These are phyloP conservation scores for Phylloporus sp. DNA, from an alignment of 768 basidiomycete genomes.

Conservation along the genomic window DNA sequence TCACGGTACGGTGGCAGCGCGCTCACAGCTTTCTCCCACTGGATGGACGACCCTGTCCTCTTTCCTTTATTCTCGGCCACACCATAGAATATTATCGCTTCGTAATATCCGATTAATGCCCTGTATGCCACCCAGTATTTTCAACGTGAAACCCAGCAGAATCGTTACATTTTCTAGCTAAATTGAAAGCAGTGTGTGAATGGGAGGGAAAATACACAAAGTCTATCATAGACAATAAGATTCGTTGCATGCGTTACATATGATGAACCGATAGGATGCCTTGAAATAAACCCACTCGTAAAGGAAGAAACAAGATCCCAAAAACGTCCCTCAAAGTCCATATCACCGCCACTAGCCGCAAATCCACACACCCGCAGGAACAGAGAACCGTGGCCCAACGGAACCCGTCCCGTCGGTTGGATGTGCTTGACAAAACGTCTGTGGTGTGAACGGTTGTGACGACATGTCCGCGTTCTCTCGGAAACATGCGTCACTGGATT, in stretches of 20 bases:
- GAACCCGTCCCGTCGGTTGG: constrained; percentile 14
- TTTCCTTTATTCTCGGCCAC: constrained; percentile 2
- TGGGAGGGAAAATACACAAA: constrained; percentile 17
- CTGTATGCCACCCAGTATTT: constrained; percentile 12
- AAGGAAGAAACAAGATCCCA: constrained; percentile 1
- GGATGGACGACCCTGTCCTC: constrained; percentile 10
- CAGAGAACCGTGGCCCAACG: constrained; percentile 16
- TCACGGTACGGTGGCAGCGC: constrained; percentile 1
- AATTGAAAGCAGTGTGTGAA: background rate
- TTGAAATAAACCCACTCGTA: constrained; percentile 15
- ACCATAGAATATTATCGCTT: background rate
- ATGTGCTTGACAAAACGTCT: constrained; percentile 13
- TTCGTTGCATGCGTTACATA: constrained; percentile 22
- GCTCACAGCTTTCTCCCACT: constrained; percentile 10
- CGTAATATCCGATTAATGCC: constrained; percentile 10
- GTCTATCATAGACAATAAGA: constrained; percentile 16
- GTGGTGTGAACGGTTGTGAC: constrained; percentile 16
- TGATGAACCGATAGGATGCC: constrained; percentile 22
- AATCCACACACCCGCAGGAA: constrained; percentile 16
- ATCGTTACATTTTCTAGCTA: background rate
- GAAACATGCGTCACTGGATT: constrained; percentile 2
- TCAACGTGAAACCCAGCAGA: constrained; percentile 1
- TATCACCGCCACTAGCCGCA: constrained; percentile 24
- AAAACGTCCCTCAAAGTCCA: background rate
- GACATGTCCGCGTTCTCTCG: constrained; percentile 13